Conservation (phyloP, 2,329 filamentous ascomycete genomes). For the Fusarium brachygibbosum region DNA sequence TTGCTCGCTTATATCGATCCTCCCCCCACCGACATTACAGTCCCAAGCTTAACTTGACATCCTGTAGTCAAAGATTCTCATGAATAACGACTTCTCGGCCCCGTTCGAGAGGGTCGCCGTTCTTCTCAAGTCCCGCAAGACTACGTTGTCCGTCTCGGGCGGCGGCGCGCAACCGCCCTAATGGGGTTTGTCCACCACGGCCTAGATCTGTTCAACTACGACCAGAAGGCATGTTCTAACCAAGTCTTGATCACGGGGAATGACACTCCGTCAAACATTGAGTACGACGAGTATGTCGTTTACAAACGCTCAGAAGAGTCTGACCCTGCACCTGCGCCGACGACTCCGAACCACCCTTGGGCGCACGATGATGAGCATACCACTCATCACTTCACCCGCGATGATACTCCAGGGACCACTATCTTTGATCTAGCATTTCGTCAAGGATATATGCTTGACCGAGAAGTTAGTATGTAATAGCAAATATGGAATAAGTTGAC, state of each 20-base stretch:
- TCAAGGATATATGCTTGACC: constrained; percentile 50
- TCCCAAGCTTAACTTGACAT: constrained; percentile 5
- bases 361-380: constrained; percentile 46
- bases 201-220: constrained; percentile 56
- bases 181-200: constrained; percentile 49
- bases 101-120: constrained; percentile 45
- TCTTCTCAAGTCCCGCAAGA: constrained; percentile 44
- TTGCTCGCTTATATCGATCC: constrained; percentile 9
- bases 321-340: constrained; percentile 10
- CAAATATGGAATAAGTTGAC: neutral
- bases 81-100: constrained; percentile 43
- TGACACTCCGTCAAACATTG: constrained; percentile 51
- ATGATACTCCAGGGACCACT: constrained; percentile 51
- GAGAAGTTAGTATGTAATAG: constrained; percentile 41
- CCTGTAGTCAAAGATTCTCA: constrained; percentile 27
- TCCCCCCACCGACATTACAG: constrained; percentile 4
- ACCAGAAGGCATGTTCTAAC: constrained; percentile 52
- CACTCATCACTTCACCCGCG: constrained; percentile 53
- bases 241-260: constrained; percentile 53
- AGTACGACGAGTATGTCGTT: constrained; percentile 57
- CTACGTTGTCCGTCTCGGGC: constrained; percentile 43
- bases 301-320: constrained; percentile 48
- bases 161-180: constrained; percentile 46
- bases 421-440: constrained; percentile 54
- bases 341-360: constrained; percentile 11